Evolutionary conservation across 768 basidiomycete species (phyloP).

Genomic region (Kwoniella heveanensis): DNA sequence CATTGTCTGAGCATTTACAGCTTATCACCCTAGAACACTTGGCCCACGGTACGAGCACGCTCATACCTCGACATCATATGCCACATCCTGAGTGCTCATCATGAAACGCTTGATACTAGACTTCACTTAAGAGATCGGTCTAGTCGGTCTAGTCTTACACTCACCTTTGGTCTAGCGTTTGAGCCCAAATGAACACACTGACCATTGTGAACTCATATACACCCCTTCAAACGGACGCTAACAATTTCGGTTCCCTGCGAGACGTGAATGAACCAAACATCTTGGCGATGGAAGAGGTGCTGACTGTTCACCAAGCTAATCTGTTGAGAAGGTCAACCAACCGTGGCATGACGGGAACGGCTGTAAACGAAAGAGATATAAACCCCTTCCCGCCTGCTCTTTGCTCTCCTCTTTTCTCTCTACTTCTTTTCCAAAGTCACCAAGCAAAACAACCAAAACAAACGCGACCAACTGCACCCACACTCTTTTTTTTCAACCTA

Average conservation of each 20-base stretch:
- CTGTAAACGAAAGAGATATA: slow-evolving; percentile 3
- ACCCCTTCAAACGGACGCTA: slow-evolving; percentile 11
- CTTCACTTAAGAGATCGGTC: no score
- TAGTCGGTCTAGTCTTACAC: no score
- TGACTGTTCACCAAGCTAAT: background rate
- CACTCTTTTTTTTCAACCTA: slow-evolving; percentile 12
- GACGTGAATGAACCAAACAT: background rate
- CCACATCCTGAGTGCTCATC: no score
- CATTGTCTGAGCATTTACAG: no score
- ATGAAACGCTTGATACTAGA: no score
- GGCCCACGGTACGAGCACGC: no score
- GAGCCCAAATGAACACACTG: slow-evolving; percentile 5
- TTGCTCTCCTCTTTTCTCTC: slow-evolving; percentile 2
- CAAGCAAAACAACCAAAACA: slow-evolving; percentile 1
- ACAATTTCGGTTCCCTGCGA: background rate
- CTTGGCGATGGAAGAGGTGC: no score
- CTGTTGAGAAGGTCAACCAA: background rate
- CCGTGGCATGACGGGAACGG: no score
- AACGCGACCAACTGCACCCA: slow-evolving; percentile 13
- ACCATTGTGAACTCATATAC: background rate
- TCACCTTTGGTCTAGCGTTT: slow-evolving; percentile 9
- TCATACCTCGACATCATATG: no score
- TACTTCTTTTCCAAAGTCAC: background rate
- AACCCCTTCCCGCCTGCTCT: background rate
- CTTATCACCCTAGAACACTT: no score